Conservation (phyloP, 768 basidiomycete species). For the Flagelloscypha sp. region DNA sequence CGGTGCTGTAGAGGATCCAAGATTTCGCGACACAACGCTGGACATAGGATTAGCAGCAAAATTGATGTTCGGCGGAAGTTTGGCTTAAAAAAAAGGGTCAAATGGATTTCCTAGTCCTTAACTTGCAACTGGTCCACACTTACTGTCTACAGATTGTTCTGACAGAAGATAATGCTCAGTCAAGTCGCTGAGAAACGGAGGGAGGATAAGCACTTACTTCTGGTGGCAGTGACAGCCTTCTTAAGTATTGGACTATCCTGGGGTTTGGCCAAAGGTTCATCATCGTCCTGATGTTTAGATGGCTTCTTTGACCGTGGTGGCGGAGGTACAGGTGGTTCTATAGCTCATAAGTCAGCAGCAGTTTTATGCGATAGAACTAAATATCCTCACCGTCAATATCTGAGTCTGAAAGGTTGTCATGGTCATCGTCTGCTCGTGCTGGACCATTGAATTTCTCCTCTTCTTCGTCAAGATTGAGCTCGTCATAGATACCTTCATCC, state of each 20-base stretch:
- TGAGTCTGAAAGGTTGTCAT: conserved; percentile 70
- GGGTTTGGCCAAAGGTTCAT: conserved; percentile 72
- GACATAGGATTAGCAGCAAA: conserved; percentile 73
- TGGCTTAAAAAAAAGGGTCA: conserved; percentile 31
- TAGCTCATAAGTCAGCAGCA: conserved; percentile 9
- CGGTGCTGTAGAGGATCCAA: conserved; percentile 72
- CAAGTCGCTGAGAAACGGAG: conserved; percentile 6
- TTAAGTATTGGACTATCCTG: conserved; percentile 75
- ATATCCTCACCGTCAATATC: conserved; percentile 58
- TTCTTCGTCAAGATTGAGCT: conserved; percentile 93
- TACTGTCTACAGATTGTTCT: conserved; percentile 72
- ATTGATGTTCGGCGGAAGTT: conserved; percentile 75
- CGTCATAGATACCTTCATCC: conserved; percentile 95
- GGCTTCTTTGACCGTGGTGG: conserved; percentile 66
- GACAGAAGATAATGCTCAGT: conserved; percentile 13
- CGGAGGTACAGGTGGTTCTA: conserved; percentile 46
- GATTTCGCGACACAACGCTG: too few relatives aligned
- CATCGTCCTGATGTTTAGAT: too few relatives aligned
- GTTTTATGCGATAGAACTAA: conserved; percentile 3
- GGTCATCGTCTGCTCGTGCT: conserved; percentile 62
- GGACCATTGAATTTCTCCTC: conserved; percentile 91
- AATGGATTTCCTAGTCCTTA: conserved; percentile 7
- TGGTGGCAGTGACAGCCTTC: conserved; percentile 59
- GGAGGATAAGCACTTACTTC: conserved; percentile 49
- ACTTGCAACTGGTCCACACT: conserved; percentile 12